These are phyloP conservation scores for Neofusicoccum sp. DNA, from an alignment of 2,329 filamentous ascomycete genomes.

Conservation along the genomic window DNA sequence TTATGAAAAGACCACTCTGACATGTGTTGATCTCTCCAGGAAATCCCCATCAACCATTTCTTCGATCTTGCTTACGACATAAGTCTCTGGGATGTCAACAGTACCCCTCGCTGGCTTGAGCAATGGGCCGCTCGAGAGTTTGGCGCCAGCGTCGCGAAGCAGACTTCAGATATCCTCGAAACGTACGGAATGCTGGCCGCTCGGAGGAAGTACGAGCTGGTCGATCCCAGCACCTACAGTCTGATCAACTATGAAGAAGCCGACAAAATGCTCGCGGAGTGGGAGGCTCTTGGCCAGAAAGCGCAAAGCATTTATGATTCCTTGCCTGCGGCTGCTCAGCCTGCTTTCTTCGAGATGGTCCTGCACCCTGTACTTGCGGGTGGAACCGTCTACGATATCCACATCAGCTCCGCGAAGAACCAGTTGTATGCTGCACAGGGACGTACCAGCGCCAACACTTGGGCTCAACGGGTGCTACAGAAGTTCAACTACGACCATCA, in stretches of 20 bases:
- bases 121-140: slow-evolving; percentile 61
- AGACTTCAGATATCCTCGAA: slow-evolving; percentile 53
- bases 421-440: slow-evolving; percentile 36
- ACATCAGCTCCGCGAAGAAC: slow-evolving; percentile 37
- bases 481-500: slow-evolving; percentile 38
- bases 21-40: slow-evolving; percentile 27
- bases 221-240: slow-evolving; percentile 59
- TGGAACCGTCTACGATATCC: slow-evolving; percentile 54
- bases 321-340: slow-evolving; percentile 50
- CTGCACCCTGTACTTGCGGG: slow-evolving; percentile 61
- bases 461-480: slow-evolving; percentile 36
- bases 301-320: slow-evolving; percentile 58
- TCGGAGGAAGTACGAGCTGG: slow-evolving; percentile 61
- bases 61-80: slow-evolving; percentile 67
- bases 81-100: slow-evolving; percentile 55
- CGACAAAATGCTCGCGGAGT: slow-evolving; percentile 56
- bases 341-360: slow-evolving; percentile 63
- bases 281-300: slow-evolving; percentile 52
- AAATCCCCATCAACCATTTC: slow-evolving; percentile 66
- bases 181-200: slow-evolving; percentile 58
- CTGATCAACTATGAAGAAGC: slow-evolving; percentile 65
- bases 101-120: slow-evolving; percentile 56
- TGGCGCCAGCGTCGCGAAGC: slow-evolving; percentile 45
- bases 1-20: background rate
- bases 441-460: slow-evolving; percentile 39